phyloP scores from a whole-genome alignment of 2,329 filamentous ascomycete species.

The Botryotinia convoluta region DNA sequence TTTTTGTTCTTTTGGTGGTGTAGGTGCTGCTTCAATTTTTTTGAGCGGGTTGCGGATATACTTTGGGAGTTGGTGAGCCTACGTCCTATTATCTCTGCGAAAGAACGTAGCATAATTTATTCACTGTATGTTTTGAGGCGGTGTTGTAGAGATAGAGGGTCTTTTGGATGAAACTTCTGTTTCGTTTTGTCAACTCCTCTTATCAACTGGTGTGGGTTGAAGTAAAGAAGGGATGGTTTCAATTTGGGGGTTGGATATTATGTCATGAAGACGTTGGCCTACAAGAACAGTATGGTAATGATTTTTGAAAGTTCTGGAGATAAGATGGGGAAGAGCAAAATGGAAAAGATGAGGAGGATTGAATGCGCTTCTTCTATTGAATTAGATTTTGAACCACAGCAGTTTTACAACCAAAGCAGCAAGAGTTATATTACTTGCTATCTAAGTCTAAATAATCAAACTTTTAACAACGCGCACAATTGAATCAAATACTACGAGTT shows the following conservation, averaged over 20 bases:
- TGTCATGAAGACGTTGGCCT: not conserved
- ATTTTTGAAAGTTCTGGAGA: not conserved
- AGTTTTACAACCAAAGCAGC: not conserved
- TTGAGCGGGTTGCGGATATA: fast-evolving
- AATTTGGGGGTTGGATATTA: not conserved
- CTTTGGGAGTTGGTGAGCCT: not conserved
- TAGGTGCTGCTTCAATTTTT: not conserved
- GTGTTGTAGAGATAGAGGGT: not conserved
- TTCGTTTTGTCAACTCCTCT: not conserved
- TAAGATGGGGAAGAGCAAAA: not conserved
- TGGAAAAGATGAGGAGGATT: not conserved
- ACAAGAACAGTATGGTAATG: no score
- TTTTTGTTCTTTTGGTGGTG: not conserved
- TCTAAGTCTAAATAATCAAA: not conserved
- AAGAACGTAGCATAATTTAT: no score
- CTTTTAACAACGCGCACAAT: not conserved
- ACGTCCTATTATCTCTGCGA: no score
- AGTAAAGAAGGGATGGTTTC: not conserved
- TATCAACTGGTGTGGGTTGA: not conserved
- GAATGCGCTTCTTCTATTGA: not conserved
- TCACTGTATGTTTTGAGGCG: no score
- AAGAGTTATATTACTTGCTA: not conserved
- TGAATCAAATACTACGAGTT: not conserved
- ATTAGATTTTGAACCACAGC: not conserved
- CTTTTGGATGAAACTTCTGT: not conserved